Percentiles rank a stretch among this genome's conserved stretches.
Evolutionary conservation across 2,329 filamentous ascomycete species (phyloP).

Genomic region (Lecanicillium sp.): DNA sequence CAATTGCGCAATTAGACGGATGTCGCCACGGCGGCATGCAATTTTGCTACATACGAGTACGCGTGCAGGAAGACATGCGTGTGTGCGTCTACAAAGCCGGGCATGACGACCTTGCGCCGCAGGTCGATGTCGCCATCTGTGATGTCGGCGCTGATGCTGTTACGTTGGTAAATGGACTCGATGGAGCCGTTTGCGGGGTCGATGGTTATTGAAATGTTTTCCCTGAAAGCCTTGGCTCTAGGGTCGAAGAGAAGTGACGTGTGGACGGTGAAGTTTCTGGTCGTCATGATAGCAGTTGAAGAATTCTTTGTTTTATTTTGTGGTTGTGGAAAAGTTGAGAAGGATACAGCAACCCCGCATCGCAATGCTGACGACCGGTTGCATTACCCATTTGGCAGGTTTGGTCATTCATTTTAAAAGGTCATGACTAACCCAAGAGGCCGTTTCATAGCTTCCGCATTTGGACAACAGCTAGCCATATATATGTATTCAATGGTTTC

Average conservation of each 20-base stretch:
- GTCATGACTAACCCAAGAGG: too few species aligned
- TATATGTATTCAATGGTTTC: too few species aligned
- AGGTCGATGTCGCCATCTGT: conserved; percentile 39
- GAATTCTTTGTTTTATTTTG: too few species aligned
- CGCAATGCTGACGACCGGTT: too few species aligned
- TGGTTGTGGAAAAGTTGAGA: too few species aligned
- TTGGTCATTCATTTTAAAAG: too few species aligned
- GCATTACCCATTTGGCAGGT: too few species aligned
- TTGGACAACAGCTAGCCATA: too few species aligned
- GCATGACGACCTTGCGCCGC: conserved; percentile 41
- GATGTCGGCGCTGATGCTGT: conserved; percentile 15
- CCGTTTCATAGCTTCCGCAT: too few species aligned
- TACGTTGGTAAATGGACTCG: conserved; percentile 20
- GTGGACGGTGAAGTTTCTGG: conserved; percentile 26
- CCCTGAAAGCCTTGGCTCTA: conserved; percentile 28
- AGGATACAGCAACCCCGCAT: too few species aligned
- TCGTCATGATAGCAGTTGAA: neutral
- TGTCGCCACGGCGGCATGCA: neutral
- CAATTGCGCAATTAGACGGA: conserved; percentile 1
- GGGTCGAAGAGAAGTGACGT: conserved; percentile 40
- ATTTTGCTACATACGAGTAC: conserved; percentile 26
- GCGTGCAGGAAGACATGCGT: conserved; percentile 49
- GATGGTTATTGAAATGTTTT: conserved; percentile 34
- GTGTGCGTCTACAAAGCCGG: conserved; percentile 46
- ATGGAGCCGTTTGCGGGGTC: conserved; percentile 32